Base-by-base conservation (phyloP, 139 green algal species). In the Mychonastes homosphaera region DNA sequence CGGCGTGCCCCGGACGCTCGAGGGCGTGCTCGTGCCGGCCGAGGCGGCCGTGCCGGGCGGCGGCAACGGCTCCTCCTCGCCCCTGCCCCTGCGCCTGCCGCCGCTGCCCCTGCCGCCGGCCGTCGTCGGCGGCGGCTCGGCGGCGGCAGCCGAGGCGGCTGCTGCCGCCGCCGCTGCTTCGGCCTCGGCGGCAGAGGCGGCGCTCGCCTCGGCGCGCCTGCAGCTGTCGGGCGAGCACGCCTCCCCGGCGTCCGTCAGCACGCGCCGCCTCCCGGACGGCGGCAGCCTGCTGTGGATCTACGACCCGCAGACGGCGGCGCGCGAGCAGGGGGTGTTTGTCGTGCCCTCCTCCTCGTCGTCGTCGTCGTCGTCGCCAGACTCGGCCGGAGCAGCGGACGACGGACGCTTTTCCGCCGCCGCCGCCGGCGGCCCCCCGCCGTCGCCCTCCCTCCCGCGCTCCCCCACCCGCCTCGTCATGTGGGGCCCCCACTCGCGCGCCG, bases 1-100 rank as follows among this genome's bases (percentile, higher is more conserved):
- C 34, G 61, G 61, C 13, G 40, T 67, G 29, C 61, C 61, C 2
- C n/a, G 50, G 10, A 12, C 19, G 2, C 41, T 67, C 6, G 26
- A 19, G 7, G 50, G 48, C 28, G 40, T 67, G 1, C 61, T 67
- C 29, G 27, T 35, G 34, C 35, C 16, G 35, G 16, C 34, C 23
- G 21, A n/a, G 32, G 30, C 50, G 33, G 29, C 29, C 19, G 41
- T n/a, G 19, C 19, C 41, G 41, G 7, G 19, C 8, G 41, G 41
- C 8, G 8, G 7, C 41, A 13, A n/a, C 41, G 19, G 41, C 41
- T 48, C 19, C 41, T n/a, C 8, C 19, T n/a, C 19, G 19, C 41
- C 19, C 41, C 24, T 44, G 36, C 36, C 12, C 36, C 36, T 10
- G 36, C 36, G 36, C 36, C 12, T 13, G 36, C 36, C 36, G 36